phyloP scores from a whole-genome alignment of 129 eudicot species.

The sunflower (Helianthus annuus) region HanXRQr2.0-SUNRISE NC_035440.2:45828655-45829154 shows the following conservation, averaged over 20 bases:
- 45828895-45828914: conserved; percentile 19
- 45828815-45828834: background rate
- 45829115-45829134: conserved; percentile 40
- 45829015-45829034: conserved; percentile 93
- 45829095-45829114: conserved; percentile 65
- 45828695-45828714: background rate
- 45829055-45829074: conserved; percentile 46
- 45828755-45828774: conserved; percentile 8
- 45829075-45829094: conserved; percentile 70
- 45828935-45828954: conserved; percentile 5
- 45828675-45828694: background rate
- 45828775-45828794: conserved; percentile 11
- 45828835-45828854: conserved; percentile 1
- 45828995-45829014: conserved; percentile 48
- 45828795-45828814: background rate
- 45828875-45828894: conserved; percentile 7
- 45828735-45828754: conserved; percentile 7
- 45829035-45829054: conserved; percentile 96
- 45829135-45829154: conserved; percentile 13
- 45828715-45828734: conserved; percentile 18
- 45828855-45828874: conserved; percentile 4
- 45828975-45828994: background rate
- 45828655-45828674: too few relatives aligned
- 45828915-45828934: background rate
- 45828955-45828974: too few relatives aligned